Evolutionary conservation across 2,329 filamentous ascomycete species (phyloP), one percentile per base, ranked within the genome.

Genomic region (Alternaria rosae): DNA sequence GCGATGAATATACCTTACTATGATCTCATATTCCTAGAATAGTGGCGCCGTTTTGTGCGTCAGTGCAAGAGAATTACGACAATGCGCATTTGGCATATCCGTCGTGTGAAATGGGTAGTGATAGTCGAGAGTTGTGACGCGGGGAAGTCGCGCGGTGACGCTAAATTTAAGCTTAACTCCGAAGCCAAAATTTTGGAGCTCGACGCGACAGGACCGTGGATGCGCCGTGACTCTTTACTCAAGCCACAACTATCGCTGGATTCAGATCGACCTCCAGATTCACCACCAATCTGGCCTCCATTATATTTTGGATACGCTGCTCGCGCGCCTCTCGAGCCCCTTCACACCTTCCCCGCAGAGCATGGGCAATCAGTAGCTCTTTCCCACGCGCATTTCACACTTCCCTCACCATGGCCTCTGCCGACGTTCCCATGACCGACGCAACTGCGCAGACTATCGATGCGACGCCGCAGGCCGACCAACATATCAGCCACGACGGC

Each of bases 401-500:
- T 20, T 64, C 69, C 23, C 59, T 55, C 54, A 59, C 47, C 26
- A 74, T 74, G 70, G 54, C 70, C 26, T 55, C 67, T 53, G 35
- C 53, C 42, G 45, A 61, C 38, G 56, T 64, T 26, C 26, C 63
- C 8, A 69, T 68, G 64, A 38, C 67, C 17, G 66, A 68, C 6
- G 25, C 61, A 13, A 42, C 58, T 15, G 30, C 48, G n/a, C 63
- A 68, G 17, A 68, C 69, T 2, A 75, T 80, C 28, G 70, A 76
- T 28, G 68, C 70, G 28, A 54, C 57, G 4, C 78, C 78, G 8
- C 56, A 66, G 44, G 70, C 64, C 10, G 78, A 71, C 12, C 78
- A 79, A 61, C 66, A 53, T 21, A 72, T 81, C 41, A 70, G 57
- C 26, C 83, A 88, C 70, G 76, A 83, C 42, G 86, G 81, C 12